A percentile compares a stretch with the other conserved stretches of the same genome.
Conservation (phyloP, 2,329 filamentous ascomycete species). For the Monilinia vaccinii-corymbosi region DNA sequence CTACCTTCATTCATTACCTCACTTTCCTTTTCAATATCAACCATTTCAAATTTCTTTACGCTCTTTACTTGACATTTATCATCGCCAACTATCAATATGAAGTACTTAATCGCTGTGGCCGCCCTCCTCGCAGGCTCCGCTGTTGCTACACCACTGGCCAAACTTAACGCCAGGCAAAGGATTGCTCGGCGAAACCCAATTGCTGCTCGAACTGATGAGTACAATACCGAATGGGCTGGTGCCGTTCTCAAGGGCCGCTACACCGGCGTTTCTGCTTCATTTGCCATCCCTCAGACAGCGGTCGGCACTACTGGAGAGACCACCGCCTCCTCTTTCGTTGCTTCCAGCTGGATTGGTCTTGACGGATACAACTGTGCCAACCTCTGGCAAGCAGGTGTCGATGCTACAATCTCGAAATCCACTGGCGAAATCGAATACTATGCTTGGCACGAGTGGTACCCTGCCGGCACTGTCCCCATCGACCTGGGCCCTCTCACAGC, state of each 20-base stretch:
- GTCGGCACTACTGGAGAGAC: slow-evolving; percentile 12
- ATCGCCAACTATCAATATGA: neutral
- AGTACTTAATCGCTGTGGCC: neutral
- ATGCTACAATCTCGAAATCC: slow-evolving; percentile 36
- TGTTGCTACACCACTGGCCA: neutral
- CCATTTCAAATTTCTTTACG: neutral
- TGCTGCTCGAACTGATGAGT: neutral
- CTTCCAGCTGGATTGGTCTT: slow-evolving; percentile 51
- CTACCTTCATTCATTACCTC: neutral
- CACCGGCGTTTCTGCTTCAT: slow-evolving; percentile 31
- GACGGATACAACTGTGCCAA: slow-evolving; percentile 47
- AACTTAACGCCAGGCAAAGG: neutral
- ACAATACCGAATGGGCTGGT: slow-evolving; percentile 32
- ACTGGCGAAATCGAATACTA: slow-evolving; percentile 34
- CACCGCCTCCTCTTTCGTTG: slow-evolving; percentile 21
- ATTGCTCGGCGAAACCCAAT: neutral
- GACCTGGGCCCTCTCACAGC: slow-evolving; percentile 33
- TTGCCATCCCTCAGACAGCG: slow-evolving; percentile 28
- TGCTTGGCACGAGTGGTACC: slow-evolving; percentile 54
- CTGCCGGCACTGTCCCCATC: slow-evolving; percentile 45
- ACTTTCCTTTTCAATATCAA: neutral
- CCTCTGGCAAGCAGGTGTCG: slow-evolving; percentile 43
- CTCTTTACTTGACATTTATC: neutral
- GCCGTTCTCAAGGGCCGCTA: slow-evolving; percentile 31
- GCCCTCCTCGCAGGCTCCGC: neutral